phyloP scores from a whole-genome alignment of 1,139 yeast species.

The Kurtzmaniella quercitrusa region DNA sequence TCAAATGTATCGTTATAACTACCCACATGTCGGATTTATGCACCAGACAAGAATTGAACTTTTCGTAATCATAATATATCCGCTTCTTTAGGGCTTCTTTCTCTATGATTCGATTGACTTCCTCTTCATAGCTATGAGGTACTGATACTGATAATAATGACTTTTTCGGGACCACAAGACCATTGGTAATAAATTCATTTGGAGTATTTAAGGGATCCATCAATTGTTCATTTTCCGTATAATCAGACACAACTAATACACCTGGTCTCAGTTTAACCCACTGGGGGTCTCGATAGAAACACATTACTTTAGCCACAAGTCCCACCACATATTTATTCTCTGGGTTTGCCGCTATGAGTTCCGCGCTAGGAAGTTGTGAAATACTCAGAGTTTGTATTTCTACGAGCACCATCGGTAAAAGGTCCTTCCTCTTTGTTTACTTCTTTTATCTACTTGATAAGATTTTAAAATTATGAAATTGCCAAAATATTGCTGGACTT shows the following conservation, averaged over 20 bases:
- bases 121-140: neutral
- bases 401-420: neutral
- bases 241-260: slow-evolving; percentile 17
- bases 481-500: too few relatives aligned
- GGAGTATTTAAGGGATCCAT: slow-evolving; percentile 5
- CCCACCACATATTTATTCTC: slow-evolving; percentile 8
- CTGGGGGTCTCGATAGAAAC: slow-evolving; percentile 8
- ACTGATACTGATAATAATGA: slow-evolving; percentile 4
- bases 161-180: neutral
- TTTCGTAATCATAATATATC: slow-evolving; percentile 9
- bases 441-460: too few relatives aligned
- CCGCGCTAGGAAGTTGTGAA: slow-evolving; percentile 5
- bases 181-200: slow-evolving; percentile 1
- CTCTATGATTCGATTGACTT: neutral
- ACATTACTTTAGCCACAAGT: slow-evolving; percentile 12
- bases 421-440: too few relatives aligned
- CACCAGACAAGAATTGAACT: slow-evolving; percentile 10
- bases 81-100: neutral
- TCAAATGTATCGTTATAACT: slow-evolving; percentile 10
- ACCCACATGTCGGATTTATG: slow-evolving; percentile 13
- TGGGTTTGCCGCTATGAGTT: slow-evolving; percentile 1
- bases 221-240: slow-evolving; percentile 11
- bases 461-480: too few relatives aligned
- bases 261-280: slow-evolving; percentile 14
- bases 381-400: neutral